phyloP scores from a whole-genome alignment of 1,139 yeast species.

The Taphrina confusa region DNA sequence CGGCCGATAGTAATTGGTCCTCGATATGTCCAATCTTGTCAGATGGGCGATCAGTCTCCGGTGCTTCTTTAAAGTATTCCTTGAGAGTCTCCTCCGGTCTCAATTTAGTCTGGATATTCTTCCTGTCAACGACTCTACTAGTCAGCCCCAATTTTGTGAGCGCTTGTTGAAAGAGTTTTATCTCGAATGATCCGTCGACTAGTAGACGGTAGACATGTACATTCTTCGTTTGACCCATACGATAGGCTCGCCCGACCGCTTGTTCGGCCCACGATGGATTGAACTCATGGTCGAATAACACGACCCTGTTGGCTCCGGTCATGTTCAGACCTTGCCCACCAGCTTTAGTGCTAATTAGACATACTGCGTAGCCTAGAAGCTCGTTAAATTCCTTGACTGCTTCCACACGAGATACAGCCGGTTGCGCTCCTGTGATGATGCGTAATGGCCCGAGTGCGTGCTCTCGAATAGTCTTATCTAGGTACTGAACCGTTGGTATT shows the following conservation, averaged over 20 bases:
- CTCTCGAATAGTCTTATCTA: background rate
- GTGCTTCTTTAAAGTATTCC: background rate
- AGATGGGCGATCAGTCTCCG: background rate
- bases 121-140: conserved; percentile 21
- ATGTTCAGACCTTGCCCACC: conserved; percentile 95
- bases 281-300: conserved; percentile 98
- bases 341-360: conserved; percentile 77
- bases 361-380: conserved; percentile 45
- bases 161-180: conserved; percentile 1
- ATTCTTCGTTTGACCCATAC: conserved; percentile 70
- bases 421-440: background rate
- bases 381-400: conserved; percentile 3
- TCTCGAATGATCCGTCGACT: conserved; percentile 11
- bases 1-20: background rate
- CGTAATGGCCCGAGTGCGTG: background rate
- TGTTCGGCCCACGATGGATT: conserved; percentile 88
- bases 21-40: background rate
- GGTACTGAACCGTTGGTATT: conserved; percentile 12
- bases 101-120: conserved; percentile 12
- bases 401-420: background rate
- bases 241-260: conserved; percentile 86
- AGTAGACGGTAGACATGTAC: conserved; percentile 22
- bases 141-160: conserved; percentile 15
- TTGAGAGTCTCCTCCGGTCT: background rate
- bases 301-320: conserved; percentile 80